Evolutionary conservation across 78 protist genomes (phyloP).

Genomic region (Planoprotostelium fungivorum): DNA sequence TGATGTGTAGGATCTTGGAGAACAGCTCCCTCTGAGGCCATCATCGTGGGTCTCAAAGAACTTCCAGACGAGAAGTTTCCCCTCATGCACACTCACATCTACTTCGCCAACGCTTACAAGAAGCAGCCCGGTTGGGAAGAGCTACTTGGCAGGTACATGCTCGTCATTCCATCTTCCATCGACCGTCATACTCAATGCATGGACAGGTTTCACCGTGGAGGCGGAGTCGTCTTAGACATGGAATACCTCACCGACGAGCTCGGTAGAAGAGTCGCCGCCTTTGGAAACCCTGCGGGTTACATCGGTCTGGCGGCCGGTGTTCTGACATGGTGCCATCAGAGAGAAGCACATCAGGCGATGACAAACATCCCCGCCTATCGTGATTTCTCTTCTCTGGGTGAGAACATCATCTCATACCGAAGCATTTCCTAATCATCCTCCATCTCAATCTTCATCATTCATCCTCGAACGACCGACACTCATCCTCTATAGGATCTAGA

Average conservation of each 20-base stretch:
- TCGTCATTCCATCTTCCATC: neutral
- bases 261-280: slow-evolving; percentile 5
- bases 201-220: neutral
- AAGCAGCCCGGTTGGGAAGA: slow-evolving; percentile 4
- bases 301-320: slow-evolving; percentile 9
- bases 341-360: neutral
- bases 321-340: slow-evolving; percentile 1
- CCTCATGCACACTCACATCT: neutral
- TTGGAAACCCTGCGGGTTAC: slow-evolving; percentile 6
- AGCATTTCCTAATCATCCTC: too few species aligned
- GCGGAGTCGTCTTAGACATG: slow-evolving; percentile 2
- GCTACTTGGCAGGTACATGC: neutral
- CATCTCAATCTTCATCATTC: neutral
- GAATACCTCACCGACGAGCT: slow-evolving; percentile 1
- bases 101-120: slow-evolving; percentile 9
- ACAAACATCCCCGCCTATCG: neutral
- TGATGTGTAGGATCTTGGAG: slow-evolving; percentile 41
- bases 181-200: neutral
- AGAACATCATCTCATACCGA: too few species aligned
- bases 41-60: slow-evolving; percentile 70
- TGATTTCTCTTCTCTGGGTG: neutral
- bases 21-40: slow-evolving; percentile 25
- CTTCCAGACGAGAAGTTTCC: slow-evolving; percentile 59
- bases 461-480: neutral
- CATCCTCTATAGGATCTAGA: neutral